Conservation (phyloP, 2,329 filamentous ascomycete genomes). For the Aspergillaceae sp. region DNA sequence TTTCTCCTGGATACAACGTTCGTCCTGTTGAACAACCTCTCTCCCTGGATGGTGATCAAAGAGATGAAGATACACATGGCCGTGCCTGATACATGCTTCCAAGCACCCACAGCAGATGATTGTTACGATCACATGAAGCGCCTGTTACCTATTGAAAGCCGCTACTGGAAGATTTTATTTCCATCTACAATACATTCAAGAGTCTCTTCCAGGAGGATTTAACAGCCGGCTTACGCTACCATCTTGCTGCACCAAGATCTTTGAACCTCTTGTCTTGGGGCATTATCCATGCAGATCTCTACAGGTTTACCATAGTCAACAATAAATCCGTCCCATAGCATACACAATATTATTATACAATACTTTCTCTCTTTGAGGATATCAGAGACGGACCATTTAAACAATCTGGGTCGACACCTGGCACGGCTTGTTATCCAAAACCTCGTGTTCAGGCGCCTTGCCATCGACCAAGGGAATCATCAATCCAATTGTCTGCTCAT, state of each 20-base stretch:
- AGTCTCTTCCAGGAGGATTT: constrained; percentile 11
- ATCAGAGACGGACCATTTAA: neutral
- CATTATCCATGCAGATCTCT: neutral
- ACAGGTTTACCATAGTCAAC: too few species aligned
- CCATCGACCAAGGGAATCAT: neutral
- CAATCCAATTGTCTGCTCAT: neutral
- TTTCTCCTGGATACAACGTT: constrained; percentile 34
- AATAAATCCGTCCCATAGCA: too few species aligned
- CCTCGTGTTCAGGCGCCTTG: neutral
- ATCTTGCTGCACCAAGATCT: constrained; percentile 12
- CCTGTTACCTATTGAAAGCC: constrained; percentile 7
- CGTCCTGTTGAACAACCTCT: constrained; percentile 35
- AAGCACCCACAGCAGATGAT: constrained; percentile 22
- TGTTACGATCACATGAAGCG: constrained; percentile 9
- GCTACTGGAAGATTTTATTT: constrained; percentile 14
- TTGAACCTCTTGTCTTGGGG: constrained; percentile 20
- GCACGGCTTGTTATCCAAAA: neutral
- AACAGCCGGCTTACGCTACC: constrained; percentile 3
- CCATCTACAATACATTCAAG: constrained; percentile 10
- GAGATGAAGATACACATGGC: constrained; percentile 33
- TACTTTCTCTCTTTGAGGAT: too few species aligned
- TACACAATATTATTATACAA: too few species aligned
- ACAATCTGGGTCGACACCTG: neutral
- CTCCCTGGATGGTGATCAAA: constrained; percentile 33
- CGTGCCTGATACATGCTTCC: constrained; percentile 30